phyloP scores from a whole-genome alignment of 495 filamentous ascomycete genomes.

The Lentithecium fluviatile region DNA sequence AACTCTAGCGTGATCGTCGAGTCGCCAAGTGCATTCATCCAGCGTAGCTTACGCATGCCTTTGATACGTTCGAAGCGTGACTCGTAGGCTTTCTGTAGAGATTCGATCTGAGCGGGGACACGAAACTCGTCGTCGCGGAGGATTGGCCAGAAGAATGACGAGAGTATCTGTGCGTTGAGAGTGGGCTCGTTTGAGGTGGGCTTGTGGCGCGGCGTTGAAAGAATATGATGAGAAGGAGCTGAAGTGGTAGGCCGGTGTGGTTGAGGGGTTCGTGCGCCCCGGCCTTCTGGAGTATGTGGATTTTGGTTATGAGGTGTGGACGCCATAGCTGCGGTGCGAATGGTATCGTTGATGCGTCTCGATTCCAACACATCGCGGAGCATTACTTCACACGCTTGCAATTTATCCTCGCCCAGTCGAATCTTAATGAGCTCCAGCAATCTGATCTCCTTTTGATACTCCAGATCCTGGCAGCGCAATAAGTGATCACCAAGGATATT shows the following conservation, averaged over 20 bases:
- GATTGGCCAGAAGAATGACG: conserved; percentile 90
- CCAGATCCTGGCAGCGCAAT: conserved; percentile 60
- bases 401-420: conserved; percentile 77
- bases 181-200: conserved; percentile 1
- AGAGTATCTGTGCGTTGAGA: conserved; percentile 70
- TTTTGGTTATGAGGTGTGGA: neutral
- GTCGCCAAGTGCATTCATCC: conserved; percentile 78
- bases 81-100: conserved; percentile 68
- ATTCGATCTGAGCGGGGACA: conserved; percentile 62
- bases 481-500: conserved; percentile 79
- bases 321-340: conserved; percentile 42
- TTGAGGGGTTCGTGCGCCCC: conserved; percentile 16
- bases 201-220: conserved; percentile 16
- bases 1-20: conserved; percentile 80
- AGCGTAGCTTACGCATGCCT: conserved; percentile 77
- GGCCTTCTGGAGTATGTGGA: conserved; percentile 18
- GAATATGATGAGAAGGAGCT: neutral
- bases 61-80: conserved; percentile 77
- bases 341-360: conserved; percentile 62
- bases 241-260: conserved; percentile 1
- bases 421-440: conserved; percentile 86
- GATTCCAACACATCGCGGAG: conserved; percentile 90
- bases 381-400: conserved; percentile 97
- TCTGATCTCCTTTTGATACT: conserved; percentile 72
- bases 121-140: conserved; percentile 74